Evolutionary conservation across 1,139 yeast genomes (phyloP).

Genomic region (Blastobotrys capitulatus): DNA sequence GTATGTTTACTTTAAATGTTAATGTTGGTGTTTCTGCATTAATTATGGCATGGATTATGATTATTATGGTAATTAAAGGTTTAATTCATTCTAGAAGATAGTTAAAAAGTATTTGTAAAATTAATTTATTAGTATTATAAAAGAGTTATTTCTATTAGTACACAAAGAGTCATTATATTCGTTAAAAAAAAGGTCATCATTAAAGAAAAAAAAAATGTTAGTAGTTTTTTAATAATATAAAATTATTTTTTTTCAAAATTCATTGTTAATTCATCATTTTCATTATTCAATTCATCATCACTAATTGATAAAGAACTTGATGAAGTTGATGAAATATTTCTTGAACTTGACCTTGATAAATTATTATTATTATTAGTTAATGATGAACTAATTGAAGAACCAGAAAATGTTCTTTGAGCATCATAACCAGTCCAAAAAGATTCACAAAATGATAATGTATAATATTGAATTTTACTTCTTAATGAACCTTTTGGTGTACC

Average conservation of each 20-base stretch:
- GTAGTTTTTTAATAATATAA: neutral
- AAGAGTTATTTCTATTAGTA: no score
- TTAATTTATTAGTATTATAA: neutral
- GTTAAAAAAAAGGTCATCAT: neutral
- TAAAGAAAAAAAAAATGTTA: neutral
- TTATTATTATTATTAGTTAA: neutral
- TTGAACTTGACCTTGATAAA: neutral
- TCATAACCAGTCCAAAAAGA: conserved; percentile 45
- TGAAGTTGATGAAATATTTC: neutral
- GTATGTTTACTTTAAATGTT: conserved; percentile 86
- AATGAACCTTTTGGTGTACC: conserved; percentile 33
- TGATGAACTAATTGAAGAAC: conserved; percentile 1
- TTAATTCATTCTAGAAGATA: conserved; percentile 3
- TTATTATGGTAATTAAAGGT: conserved; percentile 43
- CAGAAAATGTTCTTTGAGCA: neutral
- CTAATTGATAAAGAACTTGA: no score
- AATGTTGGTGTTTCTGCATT: conserved; percentile 73
- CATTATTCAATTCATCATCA: neutral
- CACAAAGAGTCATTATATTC: no score
- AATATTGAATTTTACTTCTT: conserved; percentile 28
- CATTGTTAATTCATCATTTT: neutral
- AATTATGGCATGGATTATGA: conserved; percentile 89
- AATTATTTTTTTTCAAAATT: neutral
- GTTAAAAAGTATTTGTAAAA: neutral
- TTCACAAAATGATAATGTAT: conserved; percentile 27